Base-by-base conservation (phyloP, 2,329 filamentous ascomycete species). In the Trichophyton equinum region DNA sequence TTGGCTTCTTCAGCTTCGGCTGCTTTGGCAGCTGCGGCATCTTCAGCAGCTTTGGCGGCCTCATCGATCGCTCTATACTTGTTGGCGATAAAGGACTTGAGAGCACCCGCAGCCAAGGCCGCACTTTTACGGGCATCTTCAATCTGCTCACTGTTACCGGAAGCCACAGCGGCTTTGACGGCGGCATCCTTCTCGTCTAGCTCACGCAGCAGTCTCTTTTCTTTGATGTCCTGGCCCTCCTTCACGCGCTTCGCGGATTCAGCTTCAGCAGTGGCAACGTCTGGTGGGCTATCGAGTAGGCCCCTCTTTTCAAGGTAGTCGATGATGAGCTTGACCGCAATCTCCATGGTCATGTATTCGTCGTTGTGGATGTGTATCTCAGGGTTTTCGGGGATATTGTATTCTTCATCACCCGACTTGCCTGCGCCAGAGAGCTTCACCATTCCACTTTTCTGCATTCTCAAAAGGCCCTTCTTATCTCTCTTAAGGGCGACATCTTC, bases 401-500 rank as follows among this genome's bases (percentile, higher is more conserved):
- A 99, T 1, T 94, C 94, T 33, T 92, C 91, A 18, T 18, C 30
- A 3, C 11, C 15, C 13, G 40, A n/a, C 13, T 6, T 9, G 66
- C 87, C 91, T 70, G 97, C 90, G 61, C 94, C 94, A 1, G 94
- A 99, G 73, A 99, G 99, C 68, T 97, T 90, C 76, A 55, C 97
- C 74, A 95, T 85, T 51, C 94, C 94, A 27, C 27, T 27, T 44
- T 44, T 15, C 5, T 44, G 13, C 40, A 44, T 44, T 44, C 11
- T 18, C 5, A n/a, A 15, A 18, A 44, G 13, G 4, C 92, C 94
- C 84, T 99, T 99, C 57, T 94, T 94, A 72, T 99, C 94, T 65
- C 94, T 85, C 82, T 92, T 81, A 83, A 97, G 92, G 42, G 94
- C 92, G 51, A 94, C 89, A 75, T 90, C 89, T 67, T 97, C 82